Base-by-base conservation (phyloP, 225 moss, liverwort and hornwort genomes). In the Ulota crispa region DNA sequence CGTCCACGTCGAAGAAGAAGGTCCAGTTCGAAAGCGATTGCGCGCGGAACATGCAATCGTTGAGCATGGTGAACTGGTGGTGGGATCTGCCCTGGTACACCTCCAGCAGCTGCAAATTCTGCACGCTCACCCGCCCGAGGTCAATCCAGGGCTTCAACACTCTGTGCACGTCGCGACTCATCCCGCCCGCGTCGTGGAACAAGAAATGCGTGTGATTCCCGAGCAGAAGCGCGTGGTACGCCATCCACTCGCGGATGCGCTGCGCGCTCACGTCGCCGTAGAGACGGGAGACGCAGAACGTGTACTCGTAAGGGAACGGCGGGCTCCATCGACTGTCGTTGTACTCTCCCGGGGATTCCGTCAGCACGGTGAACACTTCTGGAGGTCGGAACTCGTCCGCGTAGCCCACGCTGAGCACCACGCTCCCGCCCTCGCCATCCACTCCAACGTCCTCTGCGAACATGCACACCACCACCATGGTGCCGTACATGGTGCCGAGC, bases 1-100 rank as follows among this genome's bases (percentile, higher is more conserved):
- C 91, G 26, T 91, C 86, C 0, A 90, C 41, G 6, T 90, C 87
- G 53, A 89, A 89, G 85, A 89, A 89, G 73, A 89, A 84, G 0
- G 88, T 84, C 90, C 88, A 90, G 7, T 84, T 86, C 55, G 86
- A 66, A 5, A 80, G 64, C 54, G 82, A 68, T 15, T 88, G 91
- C 12, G 88, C 42, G 24, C 88, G 86, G 20, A 86, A 75, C 86
- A 91, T 30, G 60, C 91, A 91, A 30, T 91, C 91, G 39, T 91
- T 91, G 24, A 88, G 43, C 53, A 88, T 57, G 26, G 82, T 68
- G 67, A 81, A 85, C 69, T 91, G 88, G 65, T 88, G 81, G 41
- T 85, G 71, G 9, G 82, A 83, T 24, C 78, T 78, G 8, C 80
- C 85, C 34, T 86, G 34, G n/a, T 88, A 90, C 9, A 85, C 64